Evolutionary conservation across 129 eudicot genomes (phyloP), one percentile per base, ranked within the genome.

Genomic region (Gnaphalium uliginosum): DNA sequence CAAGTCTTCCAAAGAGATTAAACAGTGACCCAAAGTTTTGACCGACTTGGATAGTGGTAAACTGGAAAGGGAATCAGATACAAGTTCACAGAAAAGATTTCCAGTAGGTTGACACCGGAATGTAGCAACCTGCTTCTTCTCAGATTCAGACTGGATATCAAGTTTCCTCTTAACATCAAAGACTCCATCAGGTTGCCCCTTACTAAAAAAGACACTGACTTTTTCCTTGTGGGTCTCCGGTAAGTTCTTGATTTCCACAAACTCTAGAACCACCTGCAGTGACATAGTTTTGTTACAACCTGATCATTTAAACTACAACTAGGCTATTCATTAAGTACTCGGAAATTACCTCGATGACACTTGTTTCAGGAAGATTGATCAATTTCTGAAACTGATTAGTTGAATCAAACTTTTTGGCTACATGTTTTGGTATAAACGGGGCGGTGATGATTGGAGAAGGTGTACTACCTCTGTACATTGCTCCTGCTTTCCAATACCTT

Each of bases 401-500:
- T 50, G 79, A 50, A 25, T 33, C 22, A 41, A 60, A 41, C 76
- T 77, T 76, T 73, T 88, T 85, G 74, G 72, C 54, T 50, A 62
- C 29, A 46, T 23, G 29, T n/a, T 73, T 80, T 17, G 85, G 78
- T 66, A 73, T 50, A 64, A 63, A 80, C 71, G 96, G 97, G 77
- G 79, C 80, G 48, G 63, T 81, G 35, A 84, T 76, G 24, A 94
- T 67, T 46, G 97, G 87, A 46, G 88, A 80, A 26, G 97, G 93
- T 57, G 96, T 80, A 74, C 23, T 33, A 32, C 99, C 97, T 81
- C 94, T 81, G 39, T 91, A 86, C 99, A 94, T 94, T 66, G 92
- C 96, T 61, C 99, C 99, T 23, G 96, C 96, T 71, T 85, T 89
- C 99, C 97, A 94, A 77, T 94, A 94, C 80, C 97, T 87, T 10